Conservation (phyloP, 1,139 yeast species). For the Yamadazyma diddensiae region DNA sequence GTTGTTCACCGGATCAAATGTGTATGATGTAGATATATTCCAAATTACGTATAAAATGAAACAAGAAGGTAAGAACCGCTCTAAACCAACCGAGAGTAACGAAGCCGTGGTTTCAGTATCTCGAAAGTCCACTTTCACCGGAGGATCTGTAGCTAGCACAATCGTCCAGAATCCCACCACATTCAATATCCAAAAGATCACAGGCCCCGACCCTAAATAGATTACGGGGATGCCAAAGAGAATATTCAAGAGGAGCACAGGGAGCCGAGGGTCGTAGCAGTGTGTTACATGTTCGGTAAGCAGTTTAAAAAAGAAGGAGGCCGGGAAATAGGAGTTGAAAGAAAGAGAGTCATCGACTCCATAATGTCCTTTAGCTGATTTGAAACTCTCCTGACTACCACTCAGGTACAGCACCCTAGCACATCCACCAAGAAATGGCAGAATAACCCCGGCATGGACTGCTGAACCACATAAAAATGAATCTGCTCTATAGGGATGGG, state of each 20-base stretch:
- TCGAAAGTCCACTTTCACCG: constrained; percentile 54
- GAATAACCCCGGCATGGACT: constrained; percentile 75
- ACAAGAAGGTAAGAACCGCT: constrained; percentile 71
- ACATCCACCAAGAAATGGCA: constrained; percentile 80
- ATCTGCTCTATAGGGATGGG: constrained; percentile 79
- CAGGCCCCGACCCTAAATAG: constrained; percentile 50
- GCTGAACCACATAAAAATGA: constrained; percentile 91
- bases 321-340: constrained; percentile 73
- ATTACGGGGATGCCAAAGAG: constrained; percentile 59
- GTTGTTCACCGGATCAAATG: constrained; percentile 27
- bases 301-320: constrained; percentile 59
- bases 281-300: constrained; percentile 29
- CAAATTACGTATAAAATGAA: constrained; percentile 76
- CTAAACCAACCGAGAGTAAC: constrained; percentile 67
- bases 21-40: constrained; percentile 46
- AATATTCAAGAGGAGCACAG: constrained; percentile 56
- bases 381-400: constrained; percentile 53
- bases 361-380: constrained; percentile 42
- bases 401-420: constrained; percentile 56
- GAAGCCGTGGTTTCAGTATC: constrained; percentile 54
- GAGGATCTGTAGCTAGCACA: constrained; percentile 80
- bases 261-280: constrained; percentile 66
- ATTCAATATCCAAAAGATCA: constrained; percentile 60
- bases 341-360: constrained; percentile 55
- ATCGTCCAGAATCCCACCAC: constrained; percentile 88